A percentile compares a stretch with the other conserved stretches of the same genome.
Evolutionary conservation across 83 land plant genomes (phyloP).

Genomic region (Larix sibirica): DNA sequence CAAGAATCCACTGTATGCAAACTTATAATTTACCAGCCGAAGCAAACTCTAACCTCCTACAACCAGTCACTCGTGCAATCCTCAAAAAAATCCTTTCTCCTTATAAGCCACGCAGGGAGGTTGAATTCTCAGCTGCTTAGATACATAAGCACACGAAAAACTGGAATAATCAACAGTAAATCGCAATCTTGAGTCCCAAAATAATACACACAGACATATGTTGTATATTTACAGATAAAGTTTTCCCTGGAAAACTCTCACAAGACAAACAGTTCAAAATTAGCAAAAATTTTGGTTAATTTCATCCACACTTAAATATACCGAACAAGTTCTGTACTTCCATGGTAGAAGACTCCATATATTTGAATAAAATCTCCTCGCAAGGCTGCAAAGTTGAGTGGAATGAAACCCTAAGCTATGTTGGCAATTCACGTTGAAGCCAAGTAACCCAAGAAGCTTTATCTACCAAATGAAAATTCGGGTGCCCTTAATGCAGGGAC

Average conservation of each 20-base stretch:
- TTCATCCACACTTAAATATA: no score
- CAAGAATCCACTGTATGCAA: background rate
- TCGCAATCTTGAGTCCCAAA: background rate
- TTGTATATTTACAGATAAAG: background rate
- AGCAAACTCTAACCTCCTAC: background rate
- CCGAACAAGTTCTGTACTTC: background rate
- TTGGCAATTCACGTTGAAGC: background rate
- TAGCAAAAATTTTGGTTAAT: background rate
- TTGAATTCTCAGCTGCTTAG: no score
- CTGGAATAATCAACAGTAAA: background rate
- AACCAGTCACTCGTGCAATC: background rate
- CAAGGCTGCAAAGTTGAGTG: background rate
- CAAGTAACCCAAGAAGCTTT: background rate
- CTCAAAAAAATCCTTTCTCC: no score
- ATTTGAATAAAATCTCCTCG: background rate
- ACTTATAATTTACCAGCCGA: background rate
- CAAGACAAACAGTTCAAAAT: background rate
- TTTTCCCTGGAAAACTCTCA: background rate
- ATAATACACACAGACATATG: background rate
- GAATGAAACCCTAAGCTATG: slow-evolving; percentile 9
- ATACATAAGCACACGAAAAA: no score
- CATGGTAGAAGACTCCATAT: background rate
- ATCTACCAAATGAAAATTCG: background rate
- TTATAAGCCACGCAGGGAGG: no score
- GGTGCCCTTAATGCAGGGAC: no score